A percentile compares a stretch with the other conserved stretches of the same genome.
Conservation (phyloP, 2,329 filamentous ascomycete species). For the Fusarium falciforme region DNA sequence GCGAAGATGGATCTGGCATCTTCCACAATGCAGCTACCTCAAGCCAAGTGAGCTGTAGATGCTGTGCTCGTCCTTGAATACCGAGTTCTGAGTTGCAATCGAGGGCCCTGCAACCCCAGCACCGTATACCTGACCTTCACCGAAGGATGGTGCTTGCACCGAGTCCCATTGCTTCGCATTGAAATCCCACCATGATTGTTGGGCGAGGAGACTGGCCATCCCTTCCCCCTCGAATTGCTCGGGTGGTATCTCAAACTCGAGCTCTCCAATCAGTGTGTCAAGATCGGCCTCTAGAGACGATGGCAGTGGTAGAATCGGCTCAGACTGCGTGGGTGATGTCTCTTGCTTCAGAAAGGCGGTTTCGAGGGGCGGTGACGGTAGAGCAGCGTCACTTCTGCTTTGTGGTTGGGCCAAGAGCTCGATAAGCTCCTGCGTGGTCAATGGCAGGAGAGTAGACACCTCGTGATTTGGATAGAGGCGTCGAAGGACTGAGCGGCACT, state of each 20-base stretch:
- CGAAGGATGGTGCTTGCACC: constrained; percentile 20
- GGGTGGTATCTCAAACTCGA: constrained; percentile 33
- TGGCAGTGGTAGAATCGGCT: constrained; percentile 30
- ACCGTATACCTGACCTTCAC: constrained; percentile 21
- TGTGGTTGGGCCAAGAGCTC: constrained; percentile 63
- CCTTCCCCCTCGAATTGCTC: constrained; percentile 28
- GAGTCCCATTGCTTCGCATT: constrained; percentile 31
- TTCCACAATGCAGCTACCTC: constrained; percentile 7
- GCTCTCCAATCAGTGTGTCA: constrained; percentile 34
- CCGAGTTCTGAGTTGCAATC: constrained; percentile 21
- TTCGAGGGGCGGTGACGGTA: constrained; percentile 66
- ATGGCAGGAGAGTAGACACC: constrained; percentile 60
- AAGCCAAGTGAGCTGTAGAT: constrained; percentile 31
- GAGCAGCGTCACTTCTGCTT: constrained; percentile 54
- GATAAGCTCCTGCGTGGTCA: constrained; percentile 71
- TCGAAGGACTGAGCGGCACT: constrained; percentile 59
- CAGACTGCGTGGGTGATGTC: constrained; percentile 50
- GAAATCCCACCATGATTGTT: constrained; percentile 34
- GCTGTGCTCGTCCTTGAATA: constrained; percentile 26
- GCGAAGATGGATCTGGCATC: constrained; percentile 13
- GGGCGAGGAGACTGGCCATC: constrained; percentile 15
- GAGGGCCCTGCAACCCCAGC: constrained; percentile 15
- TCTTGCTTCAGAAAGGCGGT: constrained; percentile 61
- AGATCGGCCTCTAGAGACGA: constrained; percentile 37
- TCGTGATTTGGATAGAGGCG: constrained; percentile 71